These are phyloP conservation scores for Colletotrichum sp. DNA, from an alignment of 2,329 filamentous ascomycete genomes.

Conservation along the genomic window DNA sequence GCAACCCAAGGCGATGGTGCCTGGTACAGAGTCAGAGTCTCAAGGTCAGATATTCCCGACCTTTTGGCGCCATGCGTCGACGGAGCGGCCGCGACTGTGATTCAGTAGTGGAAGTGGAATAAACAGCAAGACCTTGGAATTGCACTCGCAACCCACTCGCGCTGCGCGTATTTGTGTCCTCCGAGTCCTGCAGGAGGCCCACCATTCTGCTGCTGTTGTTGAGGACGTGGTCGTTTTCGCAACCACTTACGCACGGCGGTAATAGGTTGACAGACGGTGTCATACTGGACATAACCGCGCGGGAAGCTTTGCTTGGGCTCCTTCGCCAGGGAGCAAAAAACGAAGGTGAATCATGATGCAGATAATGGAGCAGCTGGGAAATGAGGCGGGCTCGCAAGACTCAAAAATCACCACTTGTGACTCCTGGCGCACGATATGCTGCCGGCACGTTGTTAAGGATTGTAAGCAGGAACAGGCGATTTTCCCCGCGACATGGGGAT, in stretches of 20 bases:
- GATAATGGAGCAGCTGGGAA: neutral
- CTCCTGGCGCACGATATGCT: neutral
- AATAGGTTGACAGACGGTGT: neutral
- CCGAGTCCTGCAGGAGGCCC: slow-evolving; percentile 11
- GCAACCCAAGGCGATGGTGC: neutral
- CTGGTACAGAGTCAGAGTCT: neutral
- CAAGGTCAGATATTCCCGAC: neutral
- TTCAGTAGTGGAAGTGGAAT: neutral
- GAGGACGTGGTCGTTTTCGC: slow-evolving; percentile 1
- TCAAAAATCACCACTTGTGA: neutral
- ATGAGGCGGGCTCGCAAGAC: neutral
- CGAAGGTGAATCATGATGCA: neutral
- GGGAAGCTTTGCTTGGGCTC: neutral
- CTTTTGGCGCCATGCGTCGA: neutral
- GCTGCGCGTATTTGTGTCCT: neutral
- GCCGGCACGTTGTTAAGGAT: neutral
- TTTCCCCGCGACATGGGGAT: neutral
- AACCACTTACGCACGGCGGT: slow-evolving; percentile 7
- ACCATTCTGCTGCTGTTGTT: neutral
- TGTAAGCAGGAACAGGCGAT: neutral
- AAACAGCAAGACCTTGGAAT: neutral
- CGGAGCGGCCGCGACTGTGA: neutral
- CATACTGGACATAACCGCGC: neutral
- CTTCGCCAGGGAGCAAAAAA: neutral
- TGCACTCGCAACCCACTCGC: neutral